Base-by-base conservation (phyloP, 2,329 filamentous ascomycete species). In the Verticillium klebahnii region DNA sequence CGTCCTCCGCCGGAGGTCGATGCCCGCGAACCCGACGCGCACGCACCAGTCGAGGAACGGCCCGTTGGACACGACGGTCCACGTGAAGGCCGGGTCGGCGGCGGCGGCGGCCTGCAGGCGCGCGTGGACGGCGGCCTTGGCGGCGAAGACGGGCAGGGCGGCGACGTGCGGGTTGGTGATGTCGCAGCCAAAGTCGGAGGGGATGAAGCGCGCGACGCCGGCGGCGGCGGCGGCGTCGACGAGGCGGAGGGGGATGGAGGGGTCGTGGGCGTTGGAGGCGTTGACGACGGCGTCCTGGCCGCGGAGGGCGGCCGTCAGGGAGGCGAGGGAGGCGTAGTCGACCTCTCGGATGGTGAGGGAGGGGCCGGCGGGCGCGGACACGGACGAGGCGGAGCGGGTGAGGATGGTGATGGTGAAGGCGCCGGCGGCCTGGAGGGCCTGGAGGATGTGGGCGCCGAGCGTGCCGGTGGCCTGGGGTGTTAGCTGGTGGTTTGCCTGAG, bases 201-300 rank as follows among this genome's bases (percentile, higher is more conserved):
- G 82, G 29, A 86, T 72, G 70, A 85, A 83, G 25, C 81, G 76
- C 66, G 81, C 77, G 6, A 86, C 82, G 8, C 82, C 81, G 7
- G 82, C 83, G 7, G 74, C 74, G 29, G 83, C 74, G 25, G 82
- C 78, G 1, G 82, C 83, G 59, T 85, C 80, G 52, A 85, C 79
- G 63, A 85, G 70, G 17, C 14, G 37, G 37, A 40, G 37, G 34
- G 74, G 75, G 36, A 74, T 72, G 65, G 86, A 83, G 17, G 72
- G 71, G 62, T 85, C 81, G 5, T 66, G 58, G 14, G 61, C 62
- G 9, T 64, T 52, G 7, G 81, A 68, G 17, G 75, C 77, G 19
- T 85, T 73, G 32, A 86, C 71, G 17, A 88, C 76, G 0, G 81
- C 86, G 63, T 89, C 85, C 61, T 86, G 80, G 55, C 80, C 84